Percentiles rank a stretch among this genome's conserved stretches.
Evolutionary conservation across 169 alveolate genomes (phyloP).

Genomic region (Cryptosporidium sp.): DNA sequence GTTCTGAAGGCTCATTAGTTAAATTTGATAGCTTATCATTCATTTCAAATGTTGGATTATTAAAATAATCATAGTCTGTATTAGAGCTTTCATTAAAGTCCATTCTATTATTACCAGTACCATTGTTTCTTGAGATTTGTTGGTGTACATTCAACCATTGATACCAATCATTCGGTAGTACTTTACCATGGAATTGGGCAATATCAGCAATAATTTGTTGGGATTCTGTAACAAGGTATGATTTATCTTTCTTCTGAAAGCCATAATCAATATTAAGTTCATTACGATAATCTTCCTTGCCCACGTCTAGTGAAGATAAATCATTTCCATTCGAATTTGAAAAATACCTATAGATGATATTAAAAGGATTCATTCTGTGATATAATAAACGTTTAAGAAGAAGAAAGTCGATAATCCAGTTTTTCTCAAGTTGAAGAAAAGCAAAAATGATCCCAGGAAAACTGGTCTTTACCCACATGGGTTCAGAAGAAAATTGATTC

Average conservation of each 20-base stretch:
- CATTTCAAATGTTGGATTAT: background rate
- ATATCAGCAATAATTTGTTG: slow-evolving; percentile 65
- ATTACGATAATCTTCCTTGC: background rate
- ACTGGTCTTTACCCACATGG: slow-evolving; percentile 72
- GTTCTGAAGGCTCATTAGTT: background rate
- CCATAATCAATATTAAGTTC: slow-evolving; percentile 1
- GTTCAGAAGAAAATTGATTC: slow-evolving; percentile 23
- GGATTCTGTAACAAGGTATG: slow-evolving; percentile 50
- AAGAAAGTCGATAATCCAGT: slow-evolving; percentile 61
- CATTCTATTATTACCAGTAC: background rate
- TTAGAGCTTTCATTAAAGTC: background rate
- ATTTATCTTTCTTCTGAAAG: slow-evolving; percentile 4
- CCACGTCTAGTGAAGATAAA: background rate
- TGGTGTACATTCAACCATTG: slow-evolving; percentile 17
- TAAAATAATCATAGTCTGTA: background rate
- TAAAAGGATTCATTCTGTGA: slow-evolving; percentile 42
- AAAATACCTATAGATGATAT: background rate
- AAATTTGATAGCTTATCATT: background rate
- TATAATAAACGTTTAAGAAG: slow-evolving; percentile 17
- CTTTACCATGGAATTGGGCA: slow-evolving; percentile 64
- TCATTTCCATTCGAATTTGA: background rate
- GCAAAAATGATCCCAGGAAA: slow-evolving; percentile 61
- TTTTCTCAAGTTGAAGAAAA: slow-evolving; percentile 61
- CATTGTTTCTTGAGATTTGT: background rate
- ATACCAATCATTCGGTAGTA: slow-evolving; percentile 48